Evolutionary conservation across 371 early-diverging fungal genomes (phyloP), one percentile per base, ranked within the genome.

Genomic region (Blakeslea trispora): DNA sequence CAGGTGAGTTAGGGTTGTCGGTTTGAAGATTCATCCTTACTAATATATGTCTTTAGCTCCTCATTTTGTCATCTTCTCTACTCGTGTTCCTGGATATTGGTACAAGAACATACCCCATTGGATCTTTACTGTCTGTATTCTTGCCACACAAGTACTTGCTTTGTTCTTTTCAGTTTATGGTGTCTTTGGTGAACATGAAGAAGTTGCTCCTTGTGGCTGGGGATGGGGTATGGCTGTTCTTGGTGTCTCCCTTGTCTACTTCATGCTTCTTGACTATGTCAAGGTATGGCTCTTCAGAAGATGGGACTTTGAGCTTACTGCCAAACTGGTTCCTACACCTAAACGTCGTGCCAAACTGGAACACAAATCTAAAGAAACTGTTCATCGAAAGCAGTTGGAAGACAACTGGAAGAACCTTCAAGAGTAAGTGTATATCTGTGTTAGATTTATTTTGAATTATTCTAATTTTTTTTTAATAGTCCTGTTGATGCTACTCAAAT

Each of bases 11-110:
- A 21, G 10, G 11, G 21, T 18, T 21, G 41, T 32, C 3, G 28
- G 18, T 8, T 21, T 35, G 3, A 8, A 50, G 18, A 22, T 39
- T 50, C 37, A 39, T 41, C 10, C n/a, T 23, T 5, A 39, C 11
- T 17, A 50, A 37, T 22, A 40, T 23, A 5, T 45, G 6, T 18
- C n/a, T 28, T 44, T 62, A 57, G 84, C 84, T 11, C 95, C 95
- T 37, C 95, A 95, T 71, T 95, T 95, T 76, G 85, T 92, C 45
- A 94, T 95, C 71, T 95, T 94, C 71, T 92, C 92, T 34, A 94
- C 94, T 19, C 88, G 94, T 45, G 73, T 94, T 32, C 81, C 89
- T 21, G 87, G 90, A 18, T 89, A 83, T 77, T 92, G 91, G 83
- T 94, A 90, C 88, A 84, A 87, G 66, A 63, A 53, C 32, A 62